Base-by-base conservation (phyloP, 2,329 filamentous ascomycete genomes). In the Venturia nashicola region DNA sequence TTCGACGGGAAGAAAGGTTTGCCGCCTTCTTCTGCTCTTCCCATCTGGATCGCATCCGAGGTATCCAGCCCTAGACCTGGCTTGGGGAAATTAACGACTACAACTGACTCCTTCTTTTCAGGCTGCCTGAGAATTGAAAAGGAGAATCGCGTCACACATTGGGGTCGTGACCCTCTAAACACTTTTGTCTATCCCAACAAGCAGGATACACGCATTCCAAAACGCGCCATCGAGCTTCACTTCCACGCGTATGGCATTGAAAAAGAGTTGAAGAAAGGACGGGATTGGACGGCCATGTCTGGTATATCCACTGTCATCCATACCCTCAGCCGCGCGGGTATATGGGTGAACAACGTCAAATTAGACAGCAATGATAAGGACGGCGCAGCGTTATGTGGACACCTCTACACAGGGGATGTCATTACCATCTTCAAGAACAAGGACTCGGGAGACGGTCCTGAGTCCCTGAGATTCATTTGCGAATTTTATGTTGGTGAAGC, bases 141-240 rank as follows among this genome's bases (percentile, higher is more conserved):
- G 32, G 84, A 84, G 12, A 81, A 84, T 48, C 84, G 85, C 3
- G 76, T 63, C 68, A 85, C 87, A 0, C 88, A 86, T 0, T 97
- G 91, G 86, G 93, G 93, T 39, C 85, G 93, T 34, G 83, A 83
- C 0, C 77, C 76, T 0, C 78, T 81, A 23, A 92, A 91, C 69
- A 93, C 88, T 0, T 75, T 86, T 39, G 78, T 86, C 2, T 90
- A 91, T 69, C 75, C 82, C 0, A 78, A 86, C 59, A 76, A 74
- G 39, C 76, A 77, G 32, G 90, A 97, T 68, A 81, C 79, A 2
- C 86, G 86, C 18, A 84, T 97, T 43, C 90, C 92, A 1, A 93
- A 93, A 71, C 86, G 87, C 67, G 91, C 90, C 0, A 85, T 96
- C 68, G 87, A 89, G 69, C 78, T 97, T 44, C 79, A 90, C 42